Conservation (phyloP, 495 filamentous ascomycete species). For the Hypoxylon crocopeplum region DNA sequence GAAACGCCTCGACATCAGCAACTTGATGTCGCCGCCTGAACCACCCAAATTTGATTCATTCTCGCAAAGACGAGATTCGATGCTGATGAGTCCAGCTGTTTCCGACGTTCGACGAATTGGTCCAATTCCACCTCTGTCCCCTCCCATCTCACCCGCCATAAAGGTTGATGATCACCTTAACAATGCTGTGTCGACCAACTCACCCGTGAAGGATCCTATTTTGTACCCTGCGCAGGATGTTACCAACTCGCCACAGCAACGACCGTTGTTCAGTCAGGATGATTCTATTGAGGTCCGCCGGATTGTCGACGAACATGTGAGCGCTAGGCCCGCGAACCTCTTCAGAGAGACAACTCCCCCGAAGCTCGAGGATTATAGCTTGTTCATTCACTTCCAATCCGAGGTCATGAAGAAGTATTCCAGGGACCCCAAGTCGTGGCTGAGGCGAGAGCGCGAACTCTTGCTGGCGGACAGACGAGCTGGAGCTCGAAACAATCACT, state of each 20-base stretch:
- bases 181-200: slow-evolving; percentile 13
- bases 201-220: slow-evolving; percentile 50
- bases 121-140: slow-evolving; percentile 67
- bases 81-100: slow-evolving; percentile 36
- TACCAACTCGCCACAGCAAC: slow-evolving; percentile 61
- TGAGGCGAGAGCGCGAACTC: slow-evolving; percentile 67
- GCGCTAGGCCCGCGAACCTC: slow-evolving; percentile 63
- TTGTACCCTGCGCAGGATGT: slow-evolving; percentile 57
- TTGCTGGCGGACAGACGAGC: slow-evolving; percentile 58
- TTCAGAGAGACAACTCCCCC: slow-evolving; percentile 65
- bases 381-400: slow-evolving; percentile 64
- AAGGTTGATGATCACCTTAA: slow-evolving; percentile 43
- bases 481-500: slow-evolving; percentile 35
- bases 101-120: slow-evolving; percentile 48
- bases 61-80: slow-evolving; percentile 35
- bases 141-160: slow-evolving; percentile 72
- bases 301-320: slow-evolving; percentile 71
- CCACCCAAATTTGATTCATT: slow-evolving; percentile 68
- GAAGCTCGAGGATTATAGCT: slow-evolving; percentile 70
- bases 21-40: slow-evolving; percentile 80
- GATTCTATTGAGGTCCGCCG: slow-evolving; percentile 55
- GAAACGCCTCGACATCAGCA: slow-evolving; percentile 55
- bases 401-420: slow-evolving; percentile 61
- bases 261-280: slow-evolving; percentile 40
- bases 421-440: slow-evolving; percentile 65